Conservation (phyloP, 805 yeast species). For the Vanderwaltozyma verrucispora region DNA sequence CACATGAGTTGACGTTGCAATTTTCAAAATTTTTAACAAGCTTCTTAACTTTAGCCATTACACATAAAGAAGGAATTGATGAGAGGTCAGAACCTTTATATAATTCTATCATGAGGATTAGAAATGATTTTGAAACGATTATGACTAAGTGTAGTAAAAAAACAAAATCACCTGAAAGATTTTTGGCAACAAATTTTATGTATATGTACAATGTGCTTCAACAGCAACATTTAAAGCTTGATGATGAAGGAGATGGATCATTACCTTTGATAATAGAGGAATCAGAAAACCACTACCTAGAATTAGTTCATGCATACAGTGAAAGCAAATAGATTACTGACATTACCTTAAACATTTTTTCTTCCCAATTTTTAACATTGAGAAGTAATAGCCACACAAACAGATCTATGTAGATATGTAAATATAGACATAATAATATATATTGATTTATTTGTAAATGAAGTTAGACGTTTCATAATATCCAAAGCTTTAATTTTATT, state of each 20-base stretch:
- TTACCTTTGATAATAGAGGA: constrained; percentile 20
- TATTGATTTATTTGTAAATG: too few relatives aligned
- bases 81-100: constrained; percentile 57
- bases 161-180: constrained; percentile 49
- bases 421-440: too few relatives aligned
- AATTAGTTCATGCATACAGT: constrained; percentile 25
- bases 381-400: too few relatives aligned
- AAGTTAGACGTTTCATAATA: too few relatives aligned
- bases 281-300: constrained; percentile 22
- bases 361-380: too few relatives aligned
- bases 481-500: too few relatives aligned
- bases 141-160: constrained; percentile 58
- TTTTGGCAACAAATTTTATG: constrained; percentile 48
- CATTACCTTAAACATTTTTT: too few relatives aligned
- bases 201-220: constrained; percentile 25
- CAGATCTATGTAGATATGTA: too few relatives aligned
- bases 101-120: constrained; percentile 54
- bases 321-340: constrained; percentile 6
- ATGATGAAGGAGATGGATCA: constrained; percentile 4
- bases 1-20: constrained; percentile 65
- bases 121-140: constrained; percentile 71
- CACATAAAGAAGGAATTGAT: constrained; percentile 23
- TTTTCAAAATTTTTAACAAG: constrained; percentile 67
- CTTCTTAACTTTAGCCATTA: constrained; percentile 44
- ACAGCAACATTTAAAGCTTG: constrained; percentile 11